A percentile compares a stretch with the other conserved stretches of the same genome.
Conservation (phyloP, 805 yeast species). For the Candida nitratophila region DNA sequence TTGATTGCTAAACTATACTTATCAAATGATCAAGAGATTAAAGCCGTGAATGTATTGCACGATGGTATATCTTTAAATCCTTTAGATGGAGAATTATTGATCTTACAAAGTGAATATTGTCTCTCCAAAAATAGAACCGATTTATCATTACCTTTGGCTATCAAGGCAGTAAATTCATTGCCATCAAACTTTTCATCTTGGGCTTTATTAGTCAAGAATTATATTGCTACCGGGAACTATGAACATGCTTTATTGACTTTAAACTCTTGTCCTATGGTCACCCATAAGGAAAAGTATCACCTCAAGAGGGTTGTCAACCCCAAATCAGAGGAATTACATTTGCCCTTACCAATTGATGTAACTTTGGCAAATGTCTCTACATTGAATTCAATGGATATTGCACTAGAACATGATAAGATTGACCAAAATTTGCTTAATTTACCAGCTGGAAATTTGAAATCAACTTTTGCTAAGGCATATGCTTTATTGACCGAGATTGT, state of each 20-base stretch:
- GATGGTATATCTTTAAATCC: constrained; percentile 43
- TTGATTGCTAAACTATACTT: constrained; percentile 48
- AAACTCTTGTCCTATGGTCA: constrained; percentile 78
- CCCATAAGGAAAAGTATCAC: constrained; percentile 59
- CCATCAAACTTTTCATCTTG: constrained; percentile 76
- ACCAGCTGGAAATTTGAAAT: constrained; percentile 63
- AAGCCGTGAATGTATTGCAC: constrained; percentile 45
- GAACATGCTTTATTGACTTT: constrained; percentile 67
- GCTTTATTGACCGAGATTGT: constrained; percentile 57
- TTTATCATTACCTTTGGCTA: constrained; percentile 51
- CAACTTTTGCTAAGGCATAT: constrained; percentile 52
- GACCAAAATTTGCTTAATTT: constrained; percentile 55
- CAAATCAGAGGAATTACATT: constrained; percentile 48
- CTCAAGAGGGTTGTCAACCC: constrained; percentile 55
- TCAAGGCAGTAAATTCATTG: constrained; percentile 58
- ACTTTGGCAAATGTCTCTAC: constrained; percentile 61
- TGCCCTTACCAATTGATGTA: constrained; percentile 73
- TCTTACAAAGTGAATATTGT: constrained; percentile 54
- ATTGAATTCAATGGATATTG: constrained; percentile 58
- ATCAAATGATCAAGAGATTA: constrained; percentile 50
- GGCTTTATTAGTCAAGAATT: constrained; percentile 59
- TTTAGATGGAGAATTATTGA: constrained; percentile 47
- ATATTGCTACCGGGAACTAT: constrained; percentile 55
- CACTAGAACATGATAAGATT: constrained; percentile 55
- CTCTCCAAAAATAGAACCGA: constrained; percentile 44